Conservation (phyloP, 345 rosid species). For the Salix brachista region DNA sequence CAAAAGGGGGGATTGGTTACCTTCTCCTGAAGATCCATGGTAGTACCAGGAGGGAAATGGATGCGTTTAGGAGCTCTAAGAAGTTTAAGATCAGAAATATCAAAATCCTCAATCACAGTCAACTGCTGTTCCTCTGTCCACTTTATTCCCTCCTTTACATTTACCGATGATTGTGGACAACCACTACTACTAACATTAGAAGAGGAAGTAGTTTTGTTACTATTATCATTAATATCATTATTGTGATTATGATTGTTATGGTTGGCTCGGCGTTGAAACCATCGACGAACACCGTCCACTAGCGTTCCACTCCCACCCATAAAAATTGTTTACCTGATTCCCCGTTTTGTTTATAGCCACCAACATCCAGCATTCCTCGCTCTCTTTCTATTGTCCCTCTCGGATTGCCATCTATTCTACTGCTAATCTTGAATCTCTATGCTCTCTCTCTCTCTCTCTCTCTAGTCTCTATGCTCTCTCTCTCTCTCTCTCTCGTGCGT, state of each 20-base stretch:
- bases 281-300: slow-evolving; percentile 86
- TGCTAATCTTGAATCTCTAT: not conserved
- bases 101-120: slow-evolving; percentile 42
- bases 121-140: slow-evolving; percentile 23
- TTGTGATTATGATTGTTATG: slow-evolving; percentile 12
- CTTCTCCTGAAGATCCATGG: slow-evolving; percentile 78
- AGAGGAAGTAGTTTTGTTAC: not conserved
- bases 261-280: slow-evolving; percentile 61
- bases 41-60: slow-evolving; percentile 23
- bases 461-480: too few relatives aligned
- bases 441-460: too few relatives aligned
- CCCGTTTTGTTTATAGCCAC: not conserved
- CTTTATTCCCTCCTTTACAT: slow-evolving; percentile 13
- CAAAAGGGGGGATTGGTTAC: slow-evolving; percentile 20
- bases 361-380: not conserved
- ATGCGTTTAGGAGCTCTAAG: slow-evolving; percentile 59
- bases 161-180: slow-evolving; percentile 35
- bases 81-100: slow-evolving; percentile 41
- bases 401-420: not conserved
- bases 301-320: slow-evolving; percentile 72
- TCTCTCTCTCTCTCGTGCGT: too few relatives aligned
- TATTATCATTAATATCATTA: not conserved
- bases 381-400: not conserved
- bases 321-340: slow-evolving; percentile 4
- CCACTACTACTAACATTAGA: slow-evolving; percentile 17